Base-by-base conservation (phyloP, 2,329 filamentous ascomycete genomes). In the Alternaria ventricosa region DNA sequence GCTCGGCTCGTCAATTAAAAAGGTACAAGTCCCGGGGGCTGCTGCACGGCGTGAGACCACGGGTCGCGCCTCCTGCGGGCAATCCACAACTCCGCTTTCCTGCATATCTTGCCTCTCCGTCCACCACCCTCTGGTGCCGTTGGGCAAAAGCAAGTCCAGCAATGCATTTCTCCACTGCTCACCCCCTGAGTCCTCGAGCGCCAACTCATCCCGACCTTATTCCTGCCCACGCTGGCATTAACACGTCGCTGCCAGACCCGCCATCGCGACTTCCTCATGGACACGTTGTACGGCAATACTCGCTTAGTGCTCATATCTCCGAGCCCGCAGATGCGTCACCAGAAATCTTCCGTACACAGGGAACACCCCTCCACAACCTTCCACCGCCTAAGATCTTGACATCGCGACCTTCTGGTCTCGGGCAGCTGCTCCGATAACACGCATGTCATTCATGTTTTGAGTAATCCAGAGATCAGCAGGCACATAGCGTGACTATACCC, bases 11-110 rank as follows among this genome's bases (percentile, higher is more conserved):
- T 51, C 6, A 18, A 28, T 43, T 30, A 36, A 33, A 30, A 27
- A 49, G 20, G 30, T 15, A 55, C 44, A 49, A 49, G 47, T 30
- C 22, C 36, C 44, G 18, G 30, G 18, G 33, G 27, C 59, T 57
- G 54, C 36, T 57, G 36, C 54, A 61, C 45, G 18, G 45, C 43
- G 13, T 63, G 49, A 63, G 49, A 63, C 55, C 27, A 49, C 41
- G 55, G 49, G 49, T 54, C 49, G 49, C 30, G 49, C 60, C 60
- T 57, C 36, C 33, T 49, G 54, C 28, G 41, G 46, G 54, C 46
- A 44, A 30, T 50, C 59, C 59, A 23, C 54, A 25, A 44, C 30
- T 55, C 49, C 43, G 60, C 55, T 62, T 53, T 59, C 60, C 55
- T 49, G 60, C 60, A 59, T 59, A 36, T 27, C 27, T 50, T 60